A percentile compares a stretch with the other conserved stretches of the same genome.
Conservation (phyloP, 768 basidiomycete genomes). For the Pleurotus platypus region DNA sequence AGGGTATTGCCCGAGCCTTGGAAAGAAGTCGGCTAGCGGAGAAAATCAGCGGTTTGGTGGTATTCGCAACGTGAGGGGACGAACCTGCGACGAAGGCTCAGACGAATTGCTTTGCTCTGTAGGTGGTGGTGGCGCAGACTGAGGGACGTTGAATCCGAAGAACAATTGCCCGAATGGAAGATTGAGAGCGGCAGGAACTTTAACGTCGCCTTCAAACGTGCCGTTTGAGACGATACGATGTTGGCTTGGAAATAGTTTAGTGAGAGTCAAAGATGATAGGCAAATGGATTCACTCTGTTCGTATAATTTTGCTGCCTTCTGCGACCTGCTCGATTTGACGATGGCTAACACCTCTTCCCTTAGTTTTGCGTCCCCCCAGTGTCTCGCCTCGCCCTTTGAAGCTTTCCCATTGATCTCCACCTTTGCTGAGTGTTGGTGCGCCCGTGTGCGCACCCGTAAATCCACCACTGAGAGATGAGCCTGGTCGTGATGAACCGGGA, state of each 20-base stretch:
- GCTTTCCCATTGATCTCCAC: constrained; percentile 85
- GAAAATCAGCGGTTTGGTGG: constrained; percentile 6
- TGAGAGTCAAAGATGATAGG: constrained; percentile 1
- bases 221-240: constrained; percentile 82
- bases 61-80: constrained; percentile 1
- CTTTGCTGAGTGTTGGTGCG: constrained; percentile 59
- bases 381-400: constrained; percentile 97
- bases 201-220: constrained; percentile 65
- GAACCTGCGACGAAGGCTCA: constrained; percentile 26
- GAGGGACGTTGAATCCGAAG: constrained; percentile 86
- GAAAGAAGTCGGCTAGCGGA: constrained; percentile 47
- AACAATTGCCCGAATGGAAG: constrained; percentile 94
- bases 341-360: constrained; percentile 88
- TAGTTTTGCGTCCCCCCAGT: constrained; percentile 85
- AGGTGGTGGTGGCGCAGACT: constrained; percentile 54
- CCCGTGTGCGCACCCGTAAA: constrained; percentile 53
- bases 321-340: constrained; percentile 78
- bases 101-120: constrained; percentile 22
- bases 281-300: constrained; percentile 72
- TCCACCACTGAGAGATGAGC: constrained; percentile 67
- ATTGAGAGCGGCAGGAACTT: constrained; percentile 86
- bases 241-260: constrained; percentile 47
- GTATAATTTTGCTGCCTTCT: constrained; percentile 81
- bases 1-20: constrained; percentile 67
- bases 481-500: constrained; percentile 81